Conservation (phyloP, 768 basidiomycete species). For the Cytidiella melzeri region DNA sequence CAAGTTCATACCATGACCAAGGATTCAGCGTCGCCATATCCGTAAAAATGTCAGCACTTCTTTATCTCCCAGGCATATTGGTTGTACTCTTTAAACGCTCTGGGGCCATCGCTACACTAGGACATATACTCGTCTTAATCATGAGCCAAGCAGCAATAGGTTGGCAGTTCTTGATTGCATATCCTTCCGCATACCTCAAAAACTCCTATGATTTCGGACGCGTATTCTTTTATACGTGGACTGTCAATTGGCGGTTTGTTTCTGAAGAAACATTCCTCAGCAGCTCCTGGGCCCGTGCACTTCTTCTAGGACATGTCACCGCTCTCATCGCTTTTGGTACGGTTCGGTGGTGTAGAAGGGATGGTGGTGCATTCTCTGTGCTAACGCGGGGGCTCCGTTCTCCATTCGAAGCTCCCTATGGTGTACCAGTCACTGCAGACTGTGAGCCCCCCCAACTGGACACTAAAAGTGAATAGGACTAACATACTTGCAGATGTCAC, state of each 20-base stretch:
- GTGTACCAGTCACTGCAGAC: slow-evolving; percentile 46
- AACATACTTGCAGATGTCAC: slow-evolving; percentile 25
- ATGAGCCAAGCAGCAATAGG: slow-evolving; percentile 58
- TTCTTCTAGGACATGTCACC: slow-evolving; percentile 63
- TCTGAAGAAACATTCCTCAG: slow-evolving; percentile 73
- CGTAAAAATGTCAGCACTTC: slow-evolving; percentile 89
- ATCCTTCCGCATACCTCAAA: slow-evolving; percentile 58
- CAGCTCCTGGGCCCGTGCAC: slow-evolving; percentile 45
- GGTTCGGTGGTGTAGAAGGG: slow-evolving; percentile 66
- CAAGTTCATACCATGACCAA: too few species aligned
- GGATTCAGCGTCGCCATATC: slow-evolving; percentile 67
- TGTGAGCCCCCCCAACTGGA: slow-evolving; percentile 40
- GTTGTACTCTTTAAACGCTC: slow-evolving; percentile 74
- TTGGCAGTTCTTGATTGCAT: slow-evolving; percentile 58
- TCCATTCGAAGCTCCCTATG: slow-evolving; percentile 45
- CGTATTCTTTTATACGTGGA: slow-evolving; percentile 92
- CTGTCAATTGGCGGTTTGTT: slow-evolving; percentile 94
- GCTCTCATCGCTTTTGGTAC: slow-evolving; percentile 61
- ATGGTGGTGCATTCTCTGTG: slow-evolving; percentile 60
- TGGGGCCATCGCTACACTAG: slow-evolving; percentile 48
- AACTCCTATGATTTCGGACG: slow-evolving; percentile 85
- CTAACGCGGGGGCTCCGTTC: slow-evolving; percentile 46
- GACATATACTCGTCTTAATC: slow-evolving; percentile 41
- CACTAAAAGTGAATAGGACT: slow-evolving; percentile 2
- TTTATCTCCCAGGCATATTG: slow-evolving; percentile 86